Conservation (phyloP, 176 grass and related monocot genomes). For the Zizania latifolia region DNA sequence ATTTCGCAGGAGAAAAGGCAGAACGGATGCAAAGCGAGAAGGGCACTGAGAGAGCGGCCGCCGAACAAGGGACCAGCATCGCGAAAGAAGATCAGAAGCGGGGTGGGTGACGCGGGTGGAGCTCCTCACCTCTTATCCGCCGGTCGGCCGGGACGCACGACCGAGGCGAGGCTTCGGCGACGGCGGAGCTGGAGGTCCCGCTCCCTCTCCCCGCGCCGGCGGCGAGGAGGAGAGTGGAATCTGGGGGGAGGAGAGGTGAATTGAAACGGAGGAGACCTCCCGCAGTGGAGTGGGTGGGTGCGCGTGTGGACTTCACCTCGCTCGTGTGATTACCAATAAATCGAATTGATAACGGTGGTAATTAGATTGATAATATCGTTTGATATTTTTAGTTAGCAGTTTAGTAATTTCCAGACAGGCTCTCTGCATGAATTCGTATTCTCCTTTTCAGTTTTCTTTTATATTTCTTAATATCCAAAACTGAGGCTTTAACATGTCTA, state of each 20-base stretch:
- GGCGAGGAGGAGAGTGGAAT: constrained; percentile 12
- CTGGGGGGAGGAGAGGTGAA: background rate
- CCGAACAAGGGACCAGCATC: background rate
- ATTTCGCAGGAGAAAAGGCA: background rate
- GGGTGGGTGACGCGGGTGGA: background rate
- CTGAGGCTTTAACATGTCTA: too few relatives aligned
- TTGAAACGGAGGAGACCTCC: too few relatives aligned
- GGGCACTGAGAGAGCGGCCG: background rate
- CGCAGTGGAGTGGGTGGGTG: too few relatives aligned
- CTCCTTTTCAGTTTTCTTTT: too few relatives aligned
- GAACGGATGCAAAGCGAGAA: background rate
- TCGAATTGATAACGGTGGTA: too few relatives aligned
- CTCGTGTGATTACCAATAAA: too few relatives aligned
- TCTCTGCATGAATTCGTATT: too few relatives aligned
- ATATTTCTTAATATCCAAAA: too few relatives aligned
- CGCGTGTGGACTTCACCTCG: constrained; percentile 11
- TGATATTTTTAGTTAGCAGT: too few relatives aligned
- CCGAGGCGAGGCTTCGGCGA: background rate
- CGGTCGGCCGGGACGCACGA: background rate
- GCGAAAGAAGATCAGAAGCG: background rate
- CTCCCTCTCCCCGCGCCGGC: too few relatives aligned
- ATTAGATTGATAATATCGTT: too few relatives aligned
- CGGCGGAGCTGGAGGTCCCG: background rate
- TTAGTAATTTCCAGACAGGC: too few relatives aligned
- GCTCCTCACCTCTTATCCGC: constrained; percentile 14